Base-by-base conservation (phyloP, 2,329 filamentous ascomycete species). In the Talaromyces pinophilus region DNA sequence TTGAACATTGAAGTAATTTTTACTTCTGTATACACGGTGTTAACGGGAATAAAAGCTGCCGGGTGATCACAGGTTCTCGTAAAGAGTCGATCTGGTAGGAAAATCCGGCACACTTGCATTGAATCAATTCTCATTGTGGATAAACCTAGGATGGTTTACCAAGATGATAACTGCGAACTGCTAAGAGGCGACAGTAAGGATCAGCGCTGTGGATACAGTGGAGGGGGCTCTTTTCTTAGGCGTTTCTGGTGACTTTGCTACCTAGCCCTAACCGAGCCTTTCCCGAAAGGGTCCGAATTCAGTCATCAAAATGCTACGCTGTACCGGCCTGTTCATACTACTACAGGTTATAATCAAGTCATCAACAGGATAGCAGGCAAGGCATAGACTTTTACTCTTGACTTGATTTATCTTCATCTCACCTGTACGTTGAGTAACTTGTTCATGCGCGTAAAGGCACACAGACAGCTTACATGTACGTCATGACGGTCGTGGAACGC, bases 231-330 rank as follows among this genome's bases (percentile, higher is more conserved):
- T 40, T 55, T 19, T 25, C n/a, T 57, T 57, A 57, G 33, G 33
- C 54, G 13, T 33, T 38, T 57, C 19, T n/a, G 33, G 33, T 25
- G 54, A 19, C 54, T 57, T 40, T 5, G 15, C 28, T 57, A 19
- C 19, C 19, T 19, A 57, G 33, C 54, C 30, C 54, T 55, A 35
- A 55, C 52, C 28, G 28, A 55, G 50, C 50, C 50, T 57, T 57
- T 35, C 52, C 52, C 15, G 38, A 57, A 57, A 57, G 4, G 30
- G 2, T 22, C 17, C n/a, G 11, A 38, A n/a, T 57, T 13, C 30
- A 25, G 54, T 57, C 54, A 57, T 57, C 54, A 57, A 40, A 17
- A 57, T 57, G 19, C 33, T 38, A 57, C 54, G 19, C 33, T 38
- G 33, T 17, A 15, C 4, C 8, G 17, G 6, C 52, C 28, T 35